A percentile compares a stretch with the other conserved stretches of the same genome.
Conservation (phyloP, 2,329 filamentous ascomycete genomes). For the Fusarium nanum region DNA sequence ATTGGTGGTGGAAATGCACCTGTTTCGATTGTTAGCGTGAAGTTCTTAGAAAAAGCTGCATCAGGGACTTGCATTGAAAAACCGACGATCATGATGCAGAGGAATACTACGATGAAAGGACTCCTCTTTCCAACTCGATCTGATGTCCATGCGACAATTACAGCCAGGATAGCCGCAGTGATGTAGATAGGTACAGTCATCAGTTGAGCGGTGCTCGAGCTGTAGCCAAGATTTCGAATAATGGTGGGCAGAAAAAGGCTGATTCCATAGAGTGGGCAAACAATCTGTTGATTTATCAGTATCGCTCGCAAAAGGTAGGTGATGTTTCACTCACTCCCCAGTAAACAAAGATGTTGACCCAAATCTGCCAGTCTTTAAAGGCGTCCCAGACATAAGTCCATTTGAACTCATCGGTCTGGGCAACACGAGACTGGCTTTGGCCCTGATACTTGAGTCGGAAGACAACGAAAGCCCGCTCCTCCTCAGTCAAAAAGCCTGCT, state of each 20-base stretch:
- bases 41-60: background rate
- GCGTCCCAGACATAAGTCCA: slow-evolving; percentile 80
- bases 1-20: slow-evolving; percentile 68
- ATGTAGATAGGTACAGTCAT: slow-evolving; percentile 72
- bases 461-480: slow-evolving; percentile 77
- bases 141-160: slow-evolving; percentile 65
- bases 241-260: slow-evolving; percentile 73
- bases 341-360: slow-evolving; percentile 69
- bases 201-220: slow-evolving; percentile 68
- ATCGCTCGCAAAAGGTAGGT: rapidly evolving
- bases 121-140: slow-evolving; percentile 65
- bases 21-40: slow-evolving; percentile 42
- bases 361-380: slow-evolving; percentile 84
- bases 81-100: slow-evolving; percentile 66
- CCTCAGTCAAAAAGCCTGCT: slow-evolving; percentile 76
- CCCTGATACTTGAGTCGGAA: slow-evolving; percentile 76
- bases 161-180: slow-evolving; percentile 70
- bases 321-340: slow-evolving; percentile 64
- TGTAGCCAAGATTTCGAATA: slow-evolving; percentile 69
- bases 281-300: slow-evolving; percentile 52
- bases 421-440: slow-evolving; percentile 53
- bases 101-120: slow-evolving; percentile 66
- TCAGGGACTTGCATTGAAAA: slow-evolving; percentile 61
- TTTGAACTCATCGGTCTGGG: slow-evolving; percentile 79
- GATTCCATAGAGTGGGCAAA: slow-evolving; percentile 67